Evolutionary conservation across 345 rosid genomes (phyloP), one percentile per base, ranked within the genome.

Genomic region (Heritiera littoralis): DNA sequence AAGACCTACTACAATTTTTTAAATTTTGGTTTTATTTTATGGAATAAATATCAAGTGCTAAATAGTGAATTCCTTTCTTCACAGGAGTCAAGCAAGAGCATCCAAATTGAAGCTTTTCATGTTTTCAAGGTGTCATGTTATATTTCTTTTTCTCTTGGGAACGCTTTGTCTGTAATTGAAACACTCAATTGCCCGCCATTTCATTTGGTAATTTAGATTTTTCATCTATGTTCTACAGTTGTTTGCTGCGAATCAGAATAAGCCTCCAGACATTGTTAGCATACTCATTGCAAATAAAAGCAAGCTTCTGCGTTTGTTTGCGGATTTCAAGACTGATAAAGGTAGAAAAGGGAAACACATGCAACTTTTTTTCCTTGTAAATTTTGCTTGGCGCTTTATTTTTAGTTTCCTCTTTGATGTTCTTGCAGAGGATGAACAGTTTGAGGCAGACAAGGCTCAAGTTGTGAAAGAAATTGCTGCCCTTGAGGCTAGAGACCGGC

Each of bases 51-150:
- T 1, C 9, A 72, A 32, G 9, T 2, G 14, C 48, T 73, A 73
- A 73, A 56, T 52, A 23, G 13, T 51, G 35, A 60, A 55, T 63
- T 76, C 1, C 9, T 78, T 75, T 75, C 15, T 66, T 79, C 78
- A 54, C 92, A 96, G 99, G 99, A 96, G 79, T 85, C 97, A 18
- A 96, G 99, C 85, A 96, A 94, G 89, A 94, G 92, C 82, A 97
- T 97, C 86, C 99, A 97, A 84, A 86, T 89, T 56, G 99, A 96
- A 87, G 99, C 99, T 52, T 96, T 96, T 85, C 99, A 96, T 76
- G 98, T 96, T 74, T 96, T 96, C 85, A 96, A 96, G 99, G 99
- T 94, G 74, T 8, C 12, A 9, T 66, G 5, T 54, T 18, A 3
- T 17, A 56, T 73, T 55, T 55, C 18, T 38, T 73, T 2, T 38